phyloP scores from a whole-genome alignment of 2,329 filamentous ascomycete genomes.

The Metarhizium humberi region DNA sequence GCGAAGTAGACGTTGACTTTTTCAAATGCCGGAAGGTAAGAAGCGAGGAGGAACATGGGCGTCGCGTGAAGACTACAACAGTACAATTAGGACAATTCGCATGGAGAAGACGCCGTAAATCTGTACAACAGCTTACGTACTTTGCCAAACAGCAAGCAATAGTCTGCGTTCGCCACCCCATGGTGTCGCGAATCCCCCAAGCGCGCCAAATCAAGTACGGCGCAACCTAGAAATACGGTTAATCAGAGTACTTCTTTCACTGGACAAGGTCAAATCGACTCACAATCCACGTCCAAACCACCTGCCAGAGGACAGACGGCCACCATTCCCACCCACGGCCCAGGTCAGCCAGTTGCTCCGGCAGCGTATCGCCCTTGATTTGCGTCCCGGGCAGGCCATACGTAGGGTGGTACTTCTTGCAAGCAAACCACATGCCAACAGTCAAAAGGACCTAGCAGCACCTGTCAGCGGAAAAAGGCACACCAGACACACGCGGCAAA shows the following conservation, averaged over 20 bases:
- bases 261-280: slow-evolving; percentile 37
- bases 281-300: slow-evolving; percentile 50
- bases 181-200: slow-evolving; percentile 51
- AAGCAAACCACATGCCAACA: slow-evolving; percentile 45
- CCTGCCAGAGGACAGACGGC: slow-evolving; percentile 45
- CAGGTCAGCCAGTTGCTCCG: slow-evolving; percentile 32
- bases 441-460: slow-evolving; percentile 37
- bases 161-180: slow-evolving; percentile 56
- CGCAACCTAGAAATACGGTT: background rate
- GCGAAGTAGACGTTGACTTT: slow-evolving; percentile 42
- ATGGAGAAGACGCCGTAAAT: too few species aligned
- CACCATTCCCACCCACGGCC: slow-evolving; percentile 50
- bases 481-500: too few species aligned
- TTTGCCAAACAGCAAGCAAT: slow-evolving; percentile 36
- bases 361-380: slow-evolving; percentile 19
- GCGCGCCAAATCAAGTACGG: slow-evolving; percentile 41
- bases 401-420: slow-evolving; percentile 46
- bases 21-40: slow-evolving; percentile 37
- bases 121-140: slow-evolving; percentile 16
- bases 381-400: slow-evolving; percentile 34
- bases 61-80: slow-evolving; percentile 45
- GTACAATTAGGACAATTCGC: too few species aligned
- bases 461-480: background rate
- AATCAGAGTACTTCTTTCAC: background rate
- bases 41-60: slow-evolving; percentile 54